Evolutionary conservation across 352 stramenopile species (phyloP).

Genomic region (Chrysophaeum taylorii): DNA sequence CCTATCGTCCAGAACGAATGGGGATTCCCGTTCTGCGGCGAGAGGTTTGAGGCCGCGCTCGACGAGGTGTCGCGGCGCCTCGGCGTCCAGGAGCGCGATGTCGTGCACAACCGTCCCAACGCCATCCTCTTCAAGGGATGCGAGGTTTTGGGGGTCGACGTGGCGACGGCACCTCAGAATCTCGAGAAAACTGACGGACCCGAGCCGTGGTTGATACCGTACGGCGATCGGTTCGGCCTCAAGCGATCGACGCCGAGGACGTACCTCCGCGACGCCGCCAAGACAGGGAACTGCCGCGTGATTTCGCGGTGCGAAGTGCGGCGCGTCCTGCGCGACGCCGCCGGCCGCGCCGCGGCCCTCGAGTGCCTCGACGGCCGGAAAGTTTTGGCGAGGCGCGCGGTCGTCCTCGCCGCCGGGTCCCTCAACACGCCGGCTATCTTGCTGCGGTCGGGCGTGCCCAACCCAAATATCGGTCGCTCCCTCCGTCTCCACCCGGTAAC

Average conservation of each 20-base stretch:
- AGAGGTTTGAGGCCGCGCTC: constrained; percentile 25
- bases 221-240: constrained; percentile 27
- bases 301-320: constrained; percentile 18
- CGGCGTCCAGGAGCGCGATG: constrained; percentile 1
- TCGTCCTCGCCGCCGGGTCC: constrained; percentile 27
- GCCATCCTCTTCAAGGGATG: constrained; percentile 27
- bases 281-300: constrained; percentile 19
- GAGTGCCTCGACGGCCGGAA: constrained; percentile 14
- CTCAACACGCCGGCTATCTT: constrained; percentile 31
- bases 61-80: constrained; percentile 20
- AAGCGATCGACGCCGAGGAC: constrained; percentile 25
- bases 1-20: constrained; percentile 30
- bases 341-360: constrained; percentile 7
- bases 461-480: constrained; percentile 33
- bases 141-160: constrained; percentile 23
- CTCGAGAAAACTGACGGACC: constrained; percentile 17
- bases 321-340: constrained; percentile 17
- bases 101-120: constrained; percentile 29
- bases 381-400: constrained; percentile 17
- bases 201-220: constrained; percentile 24
- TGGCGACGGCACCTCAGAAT: constrained; percentile 25
- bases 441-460: constrained; percentile 27
- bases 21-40: constrained; percentile 20
- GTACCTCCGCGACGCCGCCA: constrained; percentile 22
- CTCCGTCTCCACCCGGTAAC: constrained; percentile 30